Evolutionary conservation across 768 basidiomycete species (phyloP), one percentile per base, ranked within the genome.

Genomic region (Boletus sp.): DNA sequence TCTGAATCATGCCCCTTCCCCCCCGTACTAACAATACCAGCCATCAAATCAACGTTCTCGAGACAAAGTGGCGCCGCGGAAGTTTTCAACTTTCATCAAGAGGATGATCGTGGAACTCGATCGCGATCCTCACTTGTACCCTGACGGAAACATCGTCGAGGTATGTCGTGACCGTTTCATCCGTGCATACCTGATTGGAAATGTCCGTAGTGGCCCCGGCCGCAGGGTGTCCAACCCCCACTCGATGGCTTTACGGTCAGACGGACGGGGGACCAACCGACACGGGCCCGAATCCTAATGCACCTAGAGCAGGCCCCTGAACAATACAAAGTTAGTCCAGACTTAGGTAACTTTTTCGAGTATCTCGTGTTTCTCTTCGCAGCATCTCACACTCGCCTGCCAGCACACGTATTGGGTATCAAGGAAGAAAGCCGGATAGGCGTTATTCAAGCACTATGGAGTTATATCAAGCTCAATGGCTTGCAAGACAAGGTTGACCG

Each of bases 71-170:
- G 70, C 83, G 3, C 80, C 75, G 2, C 84, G 85, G 25, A 93
- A 93, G 66, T 93, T 97, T 70, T 91, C 93, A 3, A 87, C 88
- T 1, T 77, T 95, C 61, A 79, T 97, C 51, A 90, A 90, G 66
- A 78, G 84, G 29, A 84, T 95, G 80, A 76, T 92, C 6, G 79
- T 97, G 14, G 95, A 98, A 61, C 74, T 96, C 33, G 94, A 96
- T 61, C 82, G 91, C 17, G 93, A 96, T 68, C 81, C 90, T 5
- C 75, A 80, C 5, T 69, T 90, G 42, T 94, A 90, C 65, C 81
- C 89, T 1, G 92, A 96, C 47, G 83, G 86, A 21, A 96, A 95
- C 62, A 85, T 94, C 15, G 84, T 96, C 34, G 94, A 97, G 83
- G 95, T 93, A 57, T 46, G 63, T 21, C 42, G 5, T 30, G 23